These are phyloP conservation scores for Berkeleyomyces basicola DNA, from an alignment of 2,329 filamentous ascomycete genomes.

Conservation along the genomic window DNA sequence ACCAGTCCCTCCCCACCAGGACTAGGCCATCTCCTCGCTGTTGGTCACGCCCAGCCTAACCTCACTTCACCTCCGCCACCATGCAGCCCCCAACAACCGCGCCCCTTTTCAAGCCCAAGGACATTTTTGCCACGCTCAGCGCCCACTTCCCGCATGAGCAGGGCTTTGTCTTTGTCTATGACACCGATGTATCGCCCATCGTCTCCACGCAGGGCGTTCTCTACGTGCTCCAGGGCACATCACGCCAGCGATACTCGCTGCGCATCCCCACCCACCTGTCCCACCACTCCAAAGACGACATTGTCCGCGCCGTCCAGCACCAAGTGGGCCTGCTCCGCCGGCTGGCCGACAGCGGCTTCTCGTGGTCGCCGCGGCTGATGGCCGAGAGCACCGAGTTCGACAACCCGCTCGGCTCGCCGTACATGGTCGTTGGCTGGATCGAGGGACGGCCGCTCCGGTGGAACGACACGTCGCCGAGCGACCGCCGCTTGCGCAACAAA, in stretches of 20 bases:
- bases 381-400: constrained; percentile 3
- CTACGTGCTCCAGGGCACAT: constrained; percentile 8
- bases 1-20: not conserved
- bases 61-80: not conserved
- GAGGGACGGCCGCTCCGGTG: not conserved
- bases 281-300: not conserved
- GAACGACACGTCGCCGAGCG: constrained; percentile 1
- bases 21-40: not conserved
- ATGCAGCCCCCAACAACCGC: not conserved
- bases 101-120: constrained; percentile 11
- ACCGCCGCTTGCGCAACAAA: constrained; percentile 1
- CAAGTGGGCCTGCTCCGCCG: not conserved
- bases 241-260: constrained; percentile 4
- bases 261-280: constrained; percentile 2
- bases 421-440: constrained; percentile 12
- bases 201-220: not conserved
- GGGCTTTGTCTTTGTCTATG: constrained; percentile 3
- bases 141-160: constrained; percentile 4
- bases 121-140: not conserved
- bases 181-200: not conserved
- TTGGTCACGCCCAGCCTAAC: not conserved
- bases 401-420: constrained; percentile 9
- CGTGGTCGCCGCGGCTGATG: constrained; percentile 10
- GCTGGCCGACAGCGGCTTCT: constrained; percentile 10
- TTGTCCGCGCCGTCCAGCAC: not conserved